Evolutionary conservation across 805 yeast genomes (phyloP).

Genomic region (Schwanniomyces occidentalis): DNA sequence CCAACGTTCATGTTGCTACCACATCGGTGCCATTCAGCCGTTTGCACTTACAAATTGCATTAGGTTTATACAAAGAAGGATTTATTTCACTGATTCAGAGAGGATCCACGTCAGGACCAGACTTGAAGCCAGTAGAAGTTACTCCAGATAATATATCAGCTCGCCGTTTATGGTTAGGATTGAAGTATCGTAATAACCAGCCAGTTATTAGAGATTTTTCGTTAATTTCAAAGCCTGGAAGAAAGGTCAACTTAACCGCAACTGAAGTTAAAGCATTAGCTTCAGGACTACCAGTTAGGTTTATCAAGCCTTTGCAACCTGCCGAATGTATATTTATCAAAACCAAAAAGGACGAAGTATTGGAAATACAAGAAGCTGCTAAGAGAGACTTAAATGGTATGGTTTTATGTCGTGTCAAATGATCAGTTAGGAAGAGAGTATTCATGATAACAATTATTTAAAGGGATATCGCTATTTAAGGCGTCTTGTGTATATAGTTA

Average conservation of each 20-base stretch:
- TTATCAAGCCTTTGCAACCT: constrained; percentile 78
- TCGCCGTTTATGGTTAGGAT: constrained; percentile 87
- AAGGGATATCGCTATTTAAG: neutral
- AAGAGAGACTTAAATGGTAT: constrained; percentile 70
- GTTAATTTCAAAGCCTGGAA: constrained; percentile 81
- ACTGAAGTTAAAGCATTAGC: constrained; percentile 73
- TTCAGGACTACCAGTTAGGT: constrained; percentile 71
- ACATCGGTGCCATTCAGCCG: constrained; percentile 84
- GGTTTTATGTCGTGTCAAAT: constrained; percentile 75
- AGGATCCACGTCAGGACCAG: constrained; percentile 87
- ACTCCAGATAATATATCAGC: constrained; percentile 86
- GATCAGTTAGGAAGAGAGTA: constrained; percentile 6
- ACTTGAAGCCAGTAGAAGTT: constrained; percentile 65
- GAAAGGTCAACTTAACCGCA: constrained; percentile 62
- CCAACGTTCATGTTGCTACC: constrained; percentile 67
- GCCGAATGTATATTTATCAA: constrained; percentile 83
- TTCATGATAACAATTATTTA: no score
- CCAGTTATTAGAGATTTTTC: constrained; percentile 74
- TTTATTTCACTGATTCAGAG: constrained; percentile 80
- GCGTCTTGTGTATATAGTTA: constrained; percentile 8
- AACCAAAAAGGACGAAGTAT: constrained; percentile 45
- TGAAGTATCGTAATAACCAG: constrained; percentile 79
- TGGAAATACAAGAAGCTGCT: constrained; percentile 87
- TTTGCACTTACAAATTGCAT: constrained; percentile 78
- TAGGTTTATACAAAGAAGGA: constrained; percentile 88